Base-by-base conservation (phyloP, 2,329 filamentous ascomycete genomes). In the Aspergillus sp. region DNA sequence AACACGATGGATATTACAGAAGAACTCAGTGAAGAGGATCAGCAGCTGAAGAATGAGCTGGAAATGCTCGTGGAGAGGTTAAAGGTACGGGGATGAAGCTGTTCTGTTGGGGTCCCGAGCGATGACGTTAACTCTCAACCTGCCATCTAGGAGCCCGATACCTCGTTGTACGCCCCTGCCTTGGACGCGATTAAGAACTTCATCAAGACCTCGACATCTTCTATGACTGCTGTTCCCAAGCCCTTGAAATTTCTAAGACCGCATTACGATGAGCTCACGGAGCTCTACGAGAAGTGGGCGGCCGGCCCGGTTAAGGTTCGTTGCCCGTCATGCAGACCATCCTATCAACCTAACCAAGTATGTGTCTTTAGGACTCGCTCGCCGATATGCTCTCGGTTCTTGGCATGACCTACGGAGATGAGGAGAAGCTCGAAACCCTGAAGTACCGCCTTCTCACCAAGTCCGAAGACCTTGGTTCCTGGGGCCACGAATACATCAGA, bases 201-300 rank as follows among this genome's bases (percentile, higher is more conserved):
- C 75, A 99, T 99, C 84, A 98, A 97, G 84, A 99, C 95, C 58
- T 97, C 95, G 62, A 99, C 95, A 67, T 98, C 93, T 61, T 99
- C 96, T 49, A 99, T 99, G 95, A 99, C 95, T 52, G 95, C 95
- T 62, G 95, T 99, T 64, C 95, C 96, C 23, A 99, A 99, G 81
- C 95, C 95, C 36, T 85, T 99, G 71, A 99, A 99, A 80, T 99
- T 99, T 78, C 86, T 99, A 65, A 88, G 95, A 81, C 95, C 94
- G 68, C 94, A 99, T 79, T 99, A 98, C 81, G 91, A 96, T 79
- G 88, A 90, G 59, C 84, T 99, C 74, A 90, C 90, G 64, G 90
- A 90, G 77, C 82, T 93, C 28, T 97, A 97, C 81, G 93, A 96
- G 62, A 86, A 89, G 76, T 99, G 96, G 95, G 85, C 90, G 4